A percentile compares a stretch with the other conserved stretches of the same genome.
Evolutionary conservation across 768 basidiomycete genomes (phyloP).

Genomic region (Podaxis sp.): DNA sequence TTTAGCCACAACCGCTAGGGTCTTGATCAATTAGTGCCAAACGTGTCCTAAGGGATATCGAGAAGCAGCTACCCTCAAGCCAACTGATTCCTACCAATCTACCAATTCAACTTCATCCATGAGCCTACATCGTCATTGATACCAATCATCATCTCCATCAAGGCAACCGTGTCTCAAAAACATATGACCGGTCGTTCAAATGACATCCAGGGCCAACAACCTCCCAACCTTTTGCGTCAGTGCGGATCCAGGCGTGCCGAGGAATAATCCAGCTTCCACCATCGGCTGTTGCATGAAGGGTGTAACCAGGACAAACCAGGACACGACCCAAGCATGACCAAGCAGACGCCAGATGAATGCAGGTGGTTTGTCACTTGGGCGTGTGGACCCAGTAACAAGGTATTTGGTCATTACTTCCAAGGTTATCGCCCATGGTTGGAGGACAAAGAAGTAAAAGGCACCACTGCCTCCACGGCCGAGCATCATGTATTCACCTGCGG

Average conservation of each 20-base stretch:
- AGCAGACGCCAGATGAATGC: background rate
- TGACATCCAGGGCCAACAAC: conserved; percentile 3
- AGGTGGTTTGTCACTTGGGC: background rate
- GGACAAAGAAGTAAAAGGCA: conserved; percentile 29
- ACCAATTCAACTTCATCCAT: background rate
- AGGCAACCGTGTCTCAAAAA: background rate
- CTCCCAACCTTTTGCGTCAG: background rate
- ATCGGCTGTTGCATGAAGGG: conserved; percentile 16
- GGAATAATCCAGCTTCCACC: conserved; percentile 10
- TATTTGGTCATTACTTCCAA: conserved; percentile 24
- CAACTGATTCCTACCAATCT: background rate
- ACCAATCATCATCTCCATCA: background rate
- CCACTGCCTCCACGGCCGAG: conserved; percentile 18
- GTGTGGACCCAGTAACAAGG: conserved; percentile 14
- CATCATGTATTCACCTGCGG: conserved; percentile 28
- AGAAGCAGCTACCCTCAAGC: background rate
- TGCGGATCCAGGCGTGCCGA: background rate
- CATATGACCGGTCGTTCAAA: background rate
- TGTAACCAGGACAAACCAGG: conserved; percentile 14
- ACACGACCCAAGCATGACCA: conserved; percentile 16
- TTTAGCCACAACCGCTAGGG: background rate
- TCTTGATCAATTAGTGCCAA: background rate
- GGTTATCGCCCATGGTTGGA: conserved; percentile 29
- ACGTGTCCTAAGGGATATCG: background rate
- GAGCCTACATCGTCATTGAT: background rate